Evolutionary conservation across 1,284 basidiomycete genomes (phyloP).

Genomic region (Grifola frondosa): DNA sequence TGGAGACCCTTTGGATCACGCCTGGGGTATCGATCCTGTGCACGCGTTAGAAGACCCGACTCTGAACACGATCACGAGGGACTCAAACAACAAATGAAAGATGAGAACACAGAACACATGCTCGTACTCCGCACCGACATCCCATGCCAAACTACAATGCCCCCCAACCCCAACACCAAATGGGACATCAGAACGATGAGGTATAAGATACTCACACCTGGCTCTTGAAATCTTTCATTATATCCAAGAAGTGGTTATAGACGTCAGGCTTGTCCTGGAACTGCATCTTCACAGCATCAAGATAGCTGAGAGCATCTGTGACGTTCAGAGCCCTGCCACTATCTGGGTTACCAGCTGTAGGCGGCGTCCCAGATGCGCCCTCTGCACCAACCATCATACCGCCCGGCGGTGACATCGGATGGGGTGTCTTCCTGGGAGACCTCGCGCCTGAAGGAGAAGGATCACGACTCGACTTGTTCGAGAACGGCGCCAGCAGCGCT

Average conservation of each 20-base stretch:
- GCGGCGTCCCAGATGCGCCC: conserved; percentile 8
- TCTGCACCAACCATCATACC: conserved; percentile 15
- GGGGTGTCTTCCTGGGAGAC: conserved; percentile 15
- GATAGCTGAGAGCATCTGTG: conserved; percentile 94
- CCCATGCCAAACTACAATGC: conserved; percentile 1
- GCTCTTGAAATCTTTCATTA: conserved; percentile 99
- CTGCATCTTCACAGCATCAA: conserved; percentile 95
- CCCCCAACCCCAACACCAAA: neutral
- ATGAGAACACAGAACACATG: neutral
- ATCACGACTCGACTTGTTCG: conserved; percentile 10
- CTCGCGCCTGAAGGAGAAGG: conserved; percentile 17
- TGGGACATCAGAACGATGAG: neutral
- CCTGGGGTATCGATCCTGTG: conserved; percentile 96
- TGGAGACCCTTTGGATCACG: conserved; percentile 96
- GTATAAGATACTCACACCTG: conserved; percentile 68
- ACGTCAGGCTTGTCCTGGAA: conserved; percentile 93
- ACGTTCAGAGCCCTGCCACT: conserved; percentile 62
- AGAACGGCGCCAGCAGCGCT: conserved; percentile 11
- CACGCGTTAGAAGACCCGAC: conserved; percentile 11
- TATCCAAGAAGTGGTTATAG: conserved; percentile 96
- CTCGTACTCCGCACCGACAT: neutral
- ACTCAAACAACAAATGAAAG: neutral
- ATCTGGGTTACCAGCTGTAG: conserved; percentile 15
- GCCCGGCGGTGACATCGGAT: conserved; percentile 16
- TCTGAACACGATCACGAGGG: conserved; percentile 2